Percentiles rank a stretch among this genome's conserved stretches.
These are phyloP conservation scores for Candida corydali DNA, from an alignment of 805 yeast species.

Conservation along the genomic window DNA sequence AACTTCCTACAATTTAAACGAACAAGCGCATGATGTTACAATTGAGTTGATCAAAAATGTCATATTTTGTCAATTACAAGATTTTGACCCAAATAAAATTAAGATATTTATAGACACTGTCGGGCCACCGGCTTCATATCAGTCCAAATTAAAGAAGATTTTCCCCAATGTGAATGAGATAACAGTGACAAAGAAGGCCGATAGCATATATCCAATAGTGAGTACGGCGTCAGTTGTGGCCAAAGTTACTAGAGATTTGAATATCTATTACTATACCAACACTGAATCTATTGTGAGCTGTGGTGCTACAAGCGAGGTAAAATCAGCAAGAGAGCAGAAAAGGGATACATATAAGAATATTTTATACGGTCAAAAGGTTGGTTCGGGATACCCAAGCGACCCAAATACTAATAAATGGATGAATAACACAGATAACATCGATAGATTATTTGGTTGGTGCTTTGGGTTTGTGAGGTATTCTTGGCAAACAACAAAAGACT, in stretches of 20 bases:
- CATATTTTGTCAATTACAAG: conserved; percentile 28
- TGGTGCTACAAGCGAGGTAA: no score
- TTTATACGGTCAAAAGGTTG: conserved; percentile 44
- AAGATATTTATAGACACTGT: conserved; percentile 92
- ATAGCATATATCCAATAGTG: conserved; percentile 85
- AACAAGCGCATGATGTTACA: conserved; percentile 95
- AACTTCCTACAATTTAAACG: conserved; percentile 68
- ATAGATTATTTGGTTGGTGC: conserved; percentile 84
- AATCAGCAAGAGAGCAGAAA: no score
- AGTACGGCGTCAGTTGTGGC: conserved; percentile 95
- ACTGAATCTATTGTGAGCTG: conserved; percentile 10
- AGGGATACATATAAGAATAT: conserved; percentile 22
- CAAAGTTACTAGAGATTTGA: conserved; percentile 86
- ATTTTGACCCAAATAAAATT: conserved; percentile 53
- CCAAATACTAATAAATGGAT: conserved; percentile 84
- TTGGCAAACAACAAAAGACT: conserved; percentile 90
- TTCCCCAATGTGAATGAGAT: conserved; percentile 65
- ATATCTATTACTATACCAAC: conserved; percentile 32
- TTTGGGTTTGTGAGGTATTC: conserved; percentile 70
- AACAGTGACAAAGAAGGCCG: conserved; percentile 93
- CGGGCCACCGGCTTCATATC: conserved; percentile 89
- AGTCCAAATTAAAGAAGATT: conserved; percentile 59
- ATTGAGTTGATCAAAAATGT: conserved; percentile 70
- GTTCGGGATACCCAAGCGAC: conserved; percentile 95
- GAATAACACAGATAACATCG: conserved; percentile 41